Percentiles rank a stretch among this genome's conserved stretches.
These are phyloP conservation scores for Penicillium capsulatum DNA, from an alignment of 2,329 filamentous ascomycete species.

Conservation along the genomic window DNA sequence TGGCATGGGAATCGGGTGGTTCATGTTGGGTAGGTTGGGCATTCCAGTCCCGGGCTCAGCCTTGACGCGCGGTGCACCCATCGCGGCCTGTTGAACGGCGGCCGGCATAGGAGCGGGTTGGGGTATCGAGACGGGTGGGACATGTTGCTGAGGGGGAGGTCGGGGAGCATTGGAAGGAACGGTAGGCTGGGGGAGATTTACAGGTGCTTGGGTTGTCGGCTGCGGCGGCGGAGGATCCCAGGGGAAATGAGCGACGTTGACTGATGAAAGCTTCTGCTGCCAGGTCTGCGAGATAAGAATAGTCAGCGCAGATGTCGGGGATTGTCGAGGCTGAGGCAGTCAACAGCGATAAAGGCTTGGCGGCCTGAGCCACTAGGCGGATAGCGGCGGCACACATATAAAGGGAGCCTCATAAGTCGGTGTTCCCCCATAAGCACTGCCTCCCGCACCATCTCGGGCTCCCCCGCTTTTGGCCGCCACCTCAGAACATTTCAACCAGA, in stretches of 20 bases:
- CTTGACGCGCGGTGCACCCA: constrained; percentile 48
- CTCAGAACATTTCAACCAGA: constrained; percentile 15
- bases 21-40: constrained; percentile 32
- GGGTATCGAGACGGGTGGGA: constrained; percentile 30
- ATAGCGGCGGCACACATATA: constrained; percentile 36
- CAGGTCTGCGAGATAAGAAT: constrained; percentile 63
- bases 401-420: constrained; percentile 40
- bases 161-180: constrained; percentile 45
- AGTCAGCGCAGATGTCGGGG: constrained; percentile 4
- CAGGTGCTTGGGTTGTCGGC: constrained; percentile 42
- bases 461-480: constrained; percentile 41
- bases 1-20: constrained; percentile 33
- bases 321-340: constrained; percentile 1
- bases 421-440: constrained; percentile 37
- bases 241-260: constrained; percentile 82
- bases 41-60: constrained; percentile 46
- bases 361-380: constrained; percentile 26
- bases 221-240: constrained; percentile 83
- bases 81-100: constrained; percentile 23
- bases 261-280: constrained; percentile 83
- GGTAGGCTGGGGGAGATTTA: constrained; percentile 38
- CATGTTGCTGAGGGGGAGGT: constrained; percentile 34
- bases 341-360: constrained; percentile 15
- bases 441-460: constrained; percentile 33
- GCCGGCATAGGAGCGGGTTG: constrained; percentile 31